These are phyloP conservation scores for Microdochium bolleyi DNA, from an alignment of 2,329 filamentous ascomycete species.

Conservation along the genomic window DNA sequence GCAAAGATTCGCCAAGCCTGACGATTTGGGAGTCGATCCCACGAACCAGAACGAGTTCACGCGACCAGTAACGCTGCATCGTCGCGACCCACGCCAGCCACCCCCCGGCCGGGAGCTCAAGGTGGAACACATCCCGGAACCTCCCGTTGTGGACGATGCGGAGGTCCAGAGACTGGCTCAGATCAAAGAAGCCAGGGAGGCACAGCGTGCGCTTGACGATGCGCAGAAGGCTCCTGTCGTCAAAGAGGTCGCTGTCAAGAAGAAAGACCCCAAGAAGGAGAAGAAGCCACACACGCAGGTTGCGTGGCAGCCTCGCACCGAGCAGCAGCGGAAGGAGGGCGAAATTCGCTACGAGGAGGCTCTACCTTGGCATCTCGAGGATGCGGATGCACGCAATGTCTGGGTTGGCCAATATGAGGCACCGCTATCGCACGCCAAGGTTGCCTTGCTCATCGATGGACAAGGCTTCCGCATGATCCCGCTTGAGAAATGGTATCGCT, in stretches of 20 bases:
- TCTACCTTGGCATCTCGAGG: constrained; percentile 92
- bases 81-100: constrained; percentile 72
- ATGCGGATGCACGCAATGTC: constrained; percentile 89
- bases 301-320: constrained; percentile 68
- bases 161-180: constrained; percentile 61
- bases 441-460: constrained; percentile 67
- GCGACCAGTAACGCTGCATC: constrained; percentile 79
- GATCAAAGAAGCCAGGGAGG: constrained; percentile 69
- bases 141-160: constrained; percentile 41
- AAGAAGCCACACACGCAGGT: constrained; percentile 78
- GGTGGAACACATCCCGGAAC: constrained; percentile 24
- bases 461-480: constrained; percentile 77
- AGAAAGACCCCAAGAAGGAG: constrained; percentile 37
- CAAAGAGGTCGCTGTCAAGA: constrained; percentile 45
- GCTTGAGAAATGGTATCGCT: constrained; percentile 92
- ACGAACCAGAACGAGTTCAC: constrained; percentile 71
- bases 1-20: constrained; percentile 35
- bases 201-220: constrained; percentile 76
- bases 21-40: constrained; percentile 58
- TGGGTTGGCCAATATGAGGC: constrained; percentile 91
- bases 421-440: constrained; percentile 76
- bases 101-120: constrained; percentile 57
- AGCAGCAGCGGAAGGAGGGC: constrained; percentile 69
- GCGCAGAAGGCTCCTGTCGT: constrained; percentile 86
- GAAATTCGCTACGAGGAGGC: constrained; percentile 87